A percentile compares a stretch with the other conserved stretches of the same genome.
These are phyloP conservation scores for Sphaerobolus stellatus DNA, from an alignment of 1,284 basidiomycete genomes.

Conservation along the genomic window DNA sequence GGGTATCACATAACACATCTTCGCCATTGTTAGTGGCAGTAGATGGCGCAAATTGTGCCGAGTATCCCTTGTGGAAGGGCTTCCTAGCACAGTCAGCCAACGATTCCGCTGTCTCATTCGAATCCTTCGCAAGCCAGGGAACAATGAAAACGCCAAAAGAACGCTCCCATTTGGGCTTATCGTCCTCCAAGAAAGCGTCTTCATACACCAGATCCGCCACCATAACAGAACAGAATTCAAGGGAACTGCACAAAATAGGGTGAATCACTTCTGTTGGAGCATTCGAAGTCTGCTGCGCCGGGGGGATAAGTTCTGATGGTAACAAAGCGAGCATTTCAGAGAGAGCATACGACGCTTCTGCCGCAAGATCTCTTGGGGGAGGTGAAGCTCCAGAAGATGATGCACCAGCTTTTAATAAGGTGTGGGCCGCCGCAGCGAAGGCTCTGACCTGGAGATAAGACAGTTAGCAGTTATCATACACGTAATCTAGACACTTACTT, in stretches of 20 bases:
- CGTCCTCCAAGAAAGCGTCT: constrained; percentile 55
- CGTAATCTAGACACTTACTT: constrained; percentile 49
- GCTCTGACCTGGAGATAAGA: constrained; percentile 78
- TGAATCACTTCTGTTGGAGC: constrained; percentile 34
- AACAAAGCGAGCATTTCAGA: constrained; percentile 61
- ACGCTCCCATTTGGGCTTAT: constrained; percentile 67
- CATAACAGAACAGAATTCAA: constrained; percentile 74
- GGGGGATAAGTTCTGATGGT: constrained; percentile 47
- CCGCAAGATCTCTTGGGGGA: constrained; percentile 63
- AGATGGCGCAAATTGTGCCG: constrained; percentile 48
- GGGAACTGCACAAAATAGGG: constrained; percentile 46
- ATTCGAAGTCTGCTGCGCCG: constrained; percentile 40
- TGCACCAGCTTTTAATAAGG: constrained; percentile 78
- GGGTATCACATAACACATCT: constrained; percentile 85
- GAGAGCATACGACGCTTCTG: constrained; percentile 58
- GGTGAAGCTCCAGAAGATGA: constrained; percentile 66
- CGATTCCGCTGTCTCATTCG: constrained; percentile 41
- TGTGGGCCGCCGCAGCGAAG: constrained; percentile 79
- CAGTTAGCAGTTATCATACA: constrained; percentile 15
- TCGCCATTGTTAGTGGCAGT: constrained; percentile 37
- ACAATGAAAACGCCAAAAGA: constrained; percentile 71
- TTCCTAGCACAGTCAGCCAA: constrained; percentile 68
- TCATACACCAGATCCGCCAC: constrained; percentile 76
- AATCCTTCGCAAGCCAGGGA: constrained; percentile 55
- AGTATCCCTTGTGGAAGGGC: constrained; percentile 65